These are phyloP conservation scores for Penicillium sp. DNA, from an alignment of 2,329 filamentous ascomycete species.

Conservation along the genomic window DNA sequence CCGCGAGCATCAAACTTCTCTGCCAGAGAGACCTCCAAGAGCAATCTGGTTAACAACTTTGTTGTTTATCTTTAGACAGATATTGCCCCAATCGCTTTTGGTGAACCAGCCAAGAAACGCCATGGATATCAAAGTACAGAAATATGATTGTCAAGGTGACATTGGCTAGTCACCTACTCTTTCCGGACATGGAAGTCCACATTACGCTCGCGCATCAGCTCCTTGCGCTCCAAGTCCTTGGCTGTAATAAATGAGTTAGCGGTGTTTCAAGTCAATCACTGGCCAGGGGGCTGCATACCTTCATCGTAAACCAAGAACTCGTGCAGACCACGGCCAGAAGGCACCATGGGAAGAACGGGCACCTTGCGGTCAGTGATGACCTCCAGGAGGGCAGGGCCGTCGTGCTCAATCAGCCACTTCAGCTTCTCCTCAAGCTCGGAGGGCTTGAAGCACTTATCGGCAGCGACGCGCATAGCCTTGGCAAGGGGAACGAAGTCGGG, in stretches of 20 bases:
- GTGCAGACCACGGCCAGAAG: constrained; percentile 78
- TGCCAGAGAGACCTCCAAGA: constrained; percentile 4
- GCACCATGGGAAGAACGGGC: constrained; percentile 97
- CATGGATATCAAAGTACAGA: constrained; percentile 43
- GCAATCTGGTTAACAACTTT: constrained; percentile 10
- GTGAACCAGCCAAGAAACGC: constrained; percentile 39
- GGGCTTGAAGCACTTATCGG: constrained; percentile 67
- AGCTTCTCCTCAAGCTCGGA: constrained; percentile 74
- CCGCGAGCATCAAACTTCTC: neutral
- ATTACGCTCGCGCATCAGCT: constrained; percentile 63
- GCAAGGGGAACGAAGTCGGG: constrained; percentile 94
- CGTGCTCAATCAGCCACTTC: constrained; percentile 82
- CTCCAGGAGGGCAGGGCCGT: constrained; percentile 91
- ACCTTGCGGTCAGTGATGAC: constrained; percentile 77
- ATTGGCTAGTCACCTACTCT: constrained; percentile 19
- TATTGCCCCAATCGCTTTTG: constrained; percentile 32
- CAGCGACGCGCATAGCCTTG: constrained; percentile 85
- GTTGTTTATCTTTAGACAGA: constrained; percentile 16
- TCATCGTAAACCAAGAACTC: constrained; percentile 90
- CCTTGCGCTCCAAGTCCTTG: constrained; percentile 66
- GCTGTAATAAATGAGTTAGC: constrained; percentile 43
- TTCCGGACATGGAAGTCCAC: constrained; percentile 23
- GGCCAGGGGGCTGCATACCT: constrained; percentile 50
- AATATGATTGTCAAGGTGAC: constrained; percentile 26
- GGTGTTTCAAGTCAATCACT: neutral